A percentile compares a stretch with the other conserved stretches of the same genome.
Conservation (phyloP, 768 basidiomycete genomes). For the Nevesoporus exiguus region DNA sequence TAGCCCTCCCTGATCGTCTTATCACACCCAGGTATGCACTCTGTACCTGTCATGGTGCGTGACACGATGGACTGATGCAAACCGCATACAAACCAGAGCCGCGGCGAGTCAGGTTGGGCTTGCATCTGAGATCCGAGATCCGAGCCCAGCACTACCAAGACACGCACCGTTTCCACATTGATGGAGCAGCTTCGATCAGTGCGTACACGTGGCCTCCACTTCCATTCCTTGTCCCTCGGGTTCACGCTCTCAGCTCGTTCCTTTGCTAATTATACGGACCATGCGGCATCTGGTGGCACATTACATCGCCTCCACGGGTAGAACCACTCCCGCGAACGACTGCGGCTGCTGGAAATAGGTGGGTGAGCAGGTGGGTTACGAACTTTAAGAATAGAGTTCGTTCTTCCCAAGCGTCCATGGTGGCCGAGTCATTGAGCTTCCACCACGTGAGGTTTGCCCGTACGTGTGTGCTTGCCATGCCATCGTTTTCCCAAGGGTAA, state of each 20-base stretch:
- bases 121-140: background rate
- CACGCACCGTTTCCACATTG: constrained; percentile 1
- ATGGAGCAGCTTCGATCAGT: constrained; percentile 1
- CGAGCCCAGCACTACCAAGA: background rate
- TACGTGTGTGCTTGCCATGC: constrained; percentile 1
- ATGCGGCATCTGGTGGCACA: constrained; percentile 2
- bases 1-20: background rate
- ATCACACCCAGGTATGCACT: background rate
- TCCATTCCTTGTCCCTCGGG: background rate
- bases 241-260: background rate
- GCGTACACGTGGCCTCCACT: constrained; percentile 4
- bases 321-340: background rate
- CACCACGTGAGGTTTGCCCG: constrained; percentile 16
- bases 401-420: constrained; percentile 14
- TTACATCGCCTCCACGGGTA: background rate
- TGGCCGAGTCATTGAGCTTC: constrained; percentile 1
- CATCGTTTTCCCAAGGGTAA: background rate
- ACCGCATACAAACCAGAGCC: background rate
- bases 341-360: constrained; percentile 15
- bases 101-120: background rate
- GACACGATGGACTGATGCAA: background rate
- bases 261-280: constrained; percentile 10
- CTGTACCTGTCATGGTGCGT: background rate
- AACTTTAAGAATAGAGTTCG: constrained; percentile 11
- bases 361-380: background rate